Conservation (phyloP, 371 early-diverging fungal genomes). For the Amoeboradix gromovi region DNA sequence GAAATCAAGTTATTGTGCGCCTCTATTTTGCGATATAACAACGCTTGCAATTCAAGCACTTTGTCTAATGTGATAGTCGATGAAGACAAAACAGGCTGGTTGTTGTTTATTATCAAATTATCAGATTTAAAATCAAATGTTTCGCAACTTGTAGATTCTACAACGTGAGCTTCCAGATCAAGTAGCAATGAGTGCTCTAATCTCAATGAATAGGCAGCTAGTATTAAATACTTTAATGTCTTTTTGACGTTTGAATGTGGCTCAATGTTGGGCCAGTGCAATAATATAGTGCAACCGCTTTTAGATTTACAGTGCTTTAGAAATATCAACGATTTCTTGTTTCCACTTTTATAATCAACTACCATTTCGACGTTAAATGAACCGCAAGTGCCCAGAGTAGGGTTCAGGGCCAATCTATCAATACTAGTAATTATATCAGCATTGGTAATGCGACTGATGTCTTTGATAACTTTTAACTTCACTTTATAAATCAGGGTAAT, state of each 20-base stretch:
- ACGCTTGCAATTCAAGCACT: background rate
- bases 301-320: slow-evolving; percentile 47
- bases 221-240: background rate
- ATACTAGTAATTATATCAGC: slow-evolving; percentile 48
- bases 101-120: background rate
- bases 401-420: slow-evolving; percentile 29
- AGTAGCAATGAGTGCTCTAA: background rate
- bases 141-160: background rate
- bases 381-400: slow-evolving; percentile 40
- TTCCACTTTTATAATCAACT: slow-evolving; percentile 8
- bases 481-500: slow-evolving; percentile 50
- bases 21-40: background rate
- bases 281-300: slow-evolving; percentile 49
- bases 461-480: slow-evolving; percentile 40
- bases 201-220: background rate
- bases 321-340: slow-evolving; percentile 39
- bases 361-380: slow-evolving; percentile 36
- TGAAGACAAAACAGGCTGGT: background rate
- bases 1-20: background rate
- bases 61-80: background rate
- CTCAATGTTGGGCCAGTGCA: slow-evolving; percentile 39
- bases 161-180: background rate
- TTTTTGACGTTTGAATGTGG: slow-evolving; percentile 3
- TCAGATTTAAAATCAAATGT: too few relatives aligned
- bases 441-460: slow-evolving; percentile 46